Conservation (phyloP, 352 stramenopile genomes). For the Phytopythium helicoides region DNA sequence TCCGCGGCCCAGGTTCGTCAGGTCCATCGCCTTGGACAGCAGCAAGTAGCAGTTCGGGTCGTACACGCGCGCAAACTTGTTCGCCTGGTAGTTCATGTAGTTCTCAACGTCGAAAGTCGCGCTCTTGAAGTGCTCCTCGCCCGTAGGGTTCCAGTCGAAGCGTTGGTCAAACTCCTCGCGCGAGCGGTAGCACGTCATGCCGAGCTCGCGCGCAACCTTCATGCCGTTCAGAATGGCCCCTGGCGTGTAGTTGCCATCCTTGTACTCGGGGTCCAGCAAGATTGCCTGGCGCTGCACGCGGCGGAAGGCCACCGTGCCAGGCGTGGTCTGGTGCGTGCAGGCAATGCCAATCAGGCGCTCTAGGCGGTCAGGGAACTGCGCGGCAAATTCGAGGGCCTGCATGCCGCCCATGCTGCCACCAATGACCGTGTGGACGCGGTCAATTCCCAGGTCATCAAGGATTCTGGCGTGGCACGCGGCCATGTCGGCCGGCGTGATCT, state of each 20-base stretch:
- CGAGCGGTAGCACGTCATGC: conserved; percentile 89
- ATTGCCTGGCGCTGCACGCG: conserved; percentile 85
- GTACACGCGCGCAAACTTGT: conserved; percentile 81
- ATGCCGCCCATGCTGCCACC: conserved; percentile 89
- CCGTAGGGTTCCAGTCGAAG: conserved; percentile 86
- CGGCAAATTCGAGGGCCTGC: conserved; percentile 84
- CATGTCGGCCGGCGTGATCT: conserved; percentile 86
- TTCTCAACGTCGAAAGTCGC: conserved; percentile 87
- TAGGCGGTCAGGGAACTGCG: conserved; percentile 73
- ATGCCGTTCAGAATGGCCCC: conserved; percentile 68
- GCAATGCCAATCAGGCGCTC: conserved; percentile 75
- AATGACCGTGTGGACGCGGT: conserved; percentile 78
- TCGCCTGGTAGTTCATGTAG: conserved; percentile 90
- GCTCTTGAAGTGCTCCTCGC: conserved; percentile 64
- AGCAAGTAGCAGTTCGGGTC: conserved; percentile 90
- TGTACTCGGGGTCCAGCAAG: conserved; percentile 70
- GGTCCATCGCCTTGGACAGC: conserved; percentile 87
- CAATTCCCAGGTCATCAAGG: conserved; percentile 72
- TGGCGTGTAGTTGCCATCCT: conserved; percentile 72
- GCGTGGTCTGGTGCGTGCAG: conserved; percentile 85
- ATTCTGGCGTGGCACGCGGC: conserved; percentile 73
- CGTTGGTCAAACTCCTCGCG: conserved; percentile 83
- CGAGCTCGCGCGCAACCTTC: conserved; percentile 82
- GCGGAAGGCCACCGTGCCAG: conserved; percentile 81
- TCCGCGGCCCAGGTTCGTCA: conserved; percentile 73